Evolutionary conservation across 1,284 basidiomycete species (phyloP), one percentile per base, ranked within the genome.

Genomic region (Malassezia dermatis): DNA sequence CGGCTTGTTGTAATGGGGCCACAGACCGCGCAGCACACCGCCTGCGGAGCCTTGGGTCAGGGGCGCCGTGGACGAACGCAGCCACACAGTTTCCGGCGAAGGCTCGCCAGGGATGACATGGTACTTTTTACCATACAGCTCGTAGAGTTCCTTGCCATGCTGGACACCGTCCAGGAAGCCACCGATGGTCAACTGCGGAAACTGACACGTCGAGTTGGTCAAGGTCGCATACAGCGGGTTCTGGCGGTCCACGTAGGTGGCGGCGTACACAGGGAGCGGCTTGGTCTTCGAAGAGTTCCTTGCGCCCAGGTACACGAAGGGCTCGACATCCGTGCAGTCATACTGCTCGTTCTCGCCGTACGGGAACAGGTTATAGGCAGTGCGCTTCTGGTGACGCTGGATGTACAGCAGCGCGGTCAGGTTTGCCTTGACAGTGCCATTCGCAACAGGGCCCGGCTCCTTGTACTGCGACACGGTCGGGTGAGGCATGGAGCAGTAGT

Each of bases 401-500:
- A 53, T 39, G 26, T 53, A 53, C 24, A 46, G 37, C 12, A 53
- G 15, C 12, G 23, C 40, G 3, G n/a, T 21, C 11, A 53, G 51
- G 11, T 53, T 31, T 26, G 51, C 51, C 6, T 46, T 21, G 5
- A 46, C 44, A n/a, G 17, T 46, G n/a, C 43, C 43, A 19, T 53
- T 53, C 5, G 12, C n/a, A 4, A 53, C 28, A 12, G 51, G 51
- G 19, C 13, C 21, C 26, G 51, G 51, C 35, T 53, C 51, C 44
- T 46, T 30, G 28, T 53, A 53, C 5, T 15, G 21, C 2, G 24
- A 17, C 27, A n/a, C 17, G n/a, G 12, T 4, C 7, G 51, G 51
- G 30, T 53, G 51, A 34, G 51, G 51, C 51, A 53, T 53, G n/a
- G 51, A 53, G 51, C 51, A 53, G 37, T 53, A 53, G 23, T 23